These are phyloP conservation scores for Neonectria magnoliae DNA, from an alignment of 2,329 filamentous ascomycete genomes.

Conservation along the genomic window DNA sequence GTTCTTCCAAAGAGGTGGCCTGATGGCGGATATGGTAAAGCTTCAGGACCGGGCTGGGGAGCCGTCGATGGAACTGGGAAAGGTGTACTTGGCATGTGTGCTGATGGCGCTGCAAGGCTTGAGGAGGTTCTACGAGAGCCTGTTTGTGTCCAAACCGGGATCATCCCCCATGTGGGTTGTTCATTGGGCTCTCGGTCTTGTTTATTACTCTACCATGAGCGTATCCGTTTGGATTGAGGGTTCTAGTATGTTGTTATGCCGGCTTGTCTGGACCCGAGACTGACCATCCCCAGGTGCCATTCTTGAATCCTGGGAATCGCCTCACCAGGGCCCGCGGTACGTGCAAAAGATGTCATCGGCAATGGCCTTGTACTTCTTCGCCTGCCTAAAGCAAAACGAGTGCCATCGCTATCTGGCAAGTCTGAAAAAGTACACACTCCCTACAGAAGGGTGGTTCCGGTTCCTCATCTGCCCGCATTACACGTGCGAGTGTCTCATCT, in stretches of 20 bases:
- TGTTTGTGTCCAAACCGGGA: conserved; percentile 68
- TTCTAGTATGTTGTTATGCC: conserved; percentile 60
- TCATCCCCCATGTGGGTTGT: conserved; percentile 84
- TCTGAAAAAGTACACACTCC: conserved; percentile 85
- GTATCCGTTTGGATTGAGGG: conserved; percentile 88
- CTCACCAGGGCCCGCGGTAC: conserved; percentile 25
- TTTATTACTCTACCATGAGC: conserved; percentile 79
- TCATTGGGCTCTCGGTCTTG: conserved; percentile 82
- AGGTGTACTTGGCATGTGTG: conserved; percentile 73
- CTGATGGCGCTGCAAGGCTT: conserved; percentile 80
- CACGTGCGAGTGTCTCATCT: conserved; percentile 86
- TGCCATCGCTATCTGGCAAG: conserved; percentile 76
- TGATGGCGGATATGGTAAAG: conserved; percentile 60
- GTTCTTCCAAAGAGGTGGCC: conserved; percentile 62
- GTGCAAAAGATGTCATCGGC: conserved; percentile 53
- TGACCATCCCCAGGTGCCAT: conserved; percentile 45
- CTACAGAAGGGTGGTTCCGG: conserved; percentile 76
- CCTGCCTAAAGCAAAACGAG: conserved; percentile 78
- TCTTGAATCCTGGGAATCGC: conserved; percentile 46
- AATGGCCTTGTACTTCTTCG: conserved; percentile 72
- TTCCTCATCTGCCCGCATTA: conserved; percentile 88
- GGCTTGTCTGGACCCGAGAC: neutral
- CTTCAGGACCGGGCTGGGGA: conserved; percentile 44
- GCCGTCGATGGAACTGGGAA: conserved; percentile 63
- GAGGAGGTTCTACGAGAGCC: conserved; percentile 81